Percentiles rank a stretch among this genome's conserved stretches.
Conservation (phyloP, 805 yeast genomes). For the Metschnikowia vanudenii region DNA sequence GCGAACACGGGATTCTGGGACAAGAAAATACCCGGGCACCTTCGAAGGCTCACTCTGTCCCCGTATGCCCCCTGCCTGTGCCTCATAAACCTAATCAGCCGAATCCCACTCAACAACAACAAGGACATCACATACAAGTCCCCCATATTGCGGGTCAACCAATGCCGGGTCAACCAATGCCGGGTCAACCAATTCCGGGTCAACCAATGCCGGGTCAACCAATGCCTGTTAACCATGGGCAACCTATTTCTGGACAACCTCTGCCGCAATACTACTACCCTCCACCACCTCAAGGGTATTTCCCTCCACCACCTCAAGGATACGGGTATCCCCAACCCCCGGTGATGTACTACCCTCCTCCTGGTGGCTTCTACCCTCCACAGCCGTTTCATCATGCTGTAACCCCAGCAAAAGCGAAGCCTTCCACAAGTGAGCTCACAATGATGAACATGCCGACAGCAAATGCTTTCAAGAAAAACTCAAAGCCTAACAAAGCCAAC, state of each 20-base stretch:
- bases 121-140: background rate
- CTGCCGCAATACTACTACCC: slow-evolving; percentile 11
- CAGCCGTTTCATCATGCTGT: slow-evolving; percentile 7
- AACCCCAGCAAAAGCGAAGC: slow-evolving; percentile 16
- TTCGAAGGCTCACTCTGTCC: background rate
- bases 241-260: slow-evolving; percentile 1
- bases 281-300: slow-evolving; percentile 17
- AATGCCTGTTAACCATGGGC: background rate
- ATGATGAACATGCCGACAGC: slow-evolving; percentile 49
- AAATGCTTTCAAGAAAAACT: slow-evolving; percentile 38
- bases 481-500: slow-evolving; percentile 50
- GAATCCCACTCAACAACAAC: background rate
- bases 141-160: slow-evolving; percentile 1
- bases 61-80: background rate
- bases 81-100: background rate
- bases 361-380: slow-evolving; percentile 21
- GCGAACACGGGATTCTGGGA: background rate
- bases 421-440: slow-evolving; percentile 42
- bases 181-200: background rate
- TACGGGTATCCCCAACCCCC: slow-evolving; percentile 17
- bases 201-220: background rate
- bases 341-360: slow-evolving; percentile 19
- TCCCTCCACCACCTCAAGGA: slow-evolving; percentile 14
- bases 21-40: background rate
- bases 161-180: background rate